phyloP scores from a whole-genome alignment of 495 filamentous ascomycete species.

The Xylaria cubensis region DNA sequence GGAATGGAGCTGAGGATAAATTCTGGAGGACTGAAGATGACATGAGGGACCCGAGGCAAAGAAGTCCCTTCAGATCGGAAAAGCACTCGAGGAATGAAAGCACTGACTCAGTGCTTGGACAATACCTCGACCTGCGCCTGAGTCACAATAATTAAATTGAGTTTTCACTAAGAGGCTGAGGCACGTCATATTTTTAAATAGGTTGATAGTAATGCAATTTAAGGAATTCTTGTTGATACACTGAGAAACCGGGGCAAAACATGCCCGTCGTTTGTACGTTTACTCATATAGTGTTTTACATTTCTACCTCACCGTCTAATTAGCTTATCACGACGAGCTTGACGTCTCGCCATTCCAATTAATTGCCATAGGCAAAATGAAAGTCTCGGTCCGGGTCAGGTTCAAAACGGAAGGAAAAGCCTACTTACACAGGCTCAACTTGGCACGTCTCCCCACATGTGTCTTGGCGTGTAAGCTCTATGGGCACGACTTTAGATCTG shows the following conservation, averaged over 20 bases:
- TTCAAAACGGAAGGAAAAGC: background rate
- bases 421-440: background rate
- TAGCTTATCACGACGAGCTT: background rate
- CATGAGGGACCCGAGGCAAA: background rate
- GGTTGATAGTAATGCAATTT: background rate
- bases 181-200: background rate
- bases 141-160: conserved; percentile 12
- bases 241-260: background rate
- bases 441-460: background rate
- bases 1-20: conserved; percentile 6
- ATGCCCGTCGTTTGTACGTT: background rate
- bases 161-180: background rate
- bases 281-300: background rate
- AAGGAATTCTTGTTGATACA: background rate
- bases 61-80: background rate
- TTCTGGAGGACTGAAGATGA: background rate
- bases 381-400: too few relatives aligned
- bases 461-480: conserved; percentile 1
- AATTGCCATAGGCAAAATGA: background rate
- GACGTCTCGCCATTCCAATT: background rate
- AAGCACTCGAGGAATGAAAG: conserved; percentile 26
- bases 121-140: conserved; percentile 27
- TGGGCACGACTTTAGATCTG: too few relatives aligned
- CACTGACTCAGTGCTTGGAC: conserved; percentile 23
- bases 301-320: background rate